These are phyloP conservation scores for Bryum argenteum DNA, from an alignment of 225 moss, liverwort and hornwort genomes.

Conservation along the genomic window DNA sequence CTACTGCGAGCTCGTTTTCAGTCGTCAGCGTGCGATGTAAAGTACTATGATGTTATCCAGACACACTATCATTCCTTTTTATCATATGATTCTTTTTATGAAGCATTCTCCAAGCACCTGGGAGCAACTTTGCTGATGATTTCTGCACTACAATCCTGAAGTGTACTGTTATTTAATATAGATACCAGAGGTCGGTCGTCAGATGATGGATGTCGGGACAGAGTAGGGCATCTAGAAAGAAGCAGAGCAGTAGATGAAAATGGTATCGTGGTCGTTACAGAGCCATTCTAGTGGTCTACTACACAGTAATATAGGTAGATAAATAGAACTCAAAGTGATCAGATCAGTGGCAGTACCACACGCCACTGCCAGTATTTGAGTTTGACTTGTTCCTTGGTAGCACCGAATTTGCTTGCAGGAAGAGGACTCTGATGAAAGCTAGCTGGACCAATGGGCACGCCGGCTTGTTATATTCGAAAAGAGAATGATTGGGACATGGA, in stretches of 20 bases:
- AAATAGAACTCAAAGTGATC: background rate
- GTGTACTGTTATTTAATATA: background rate
- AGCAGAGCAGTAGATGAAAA: background rate
- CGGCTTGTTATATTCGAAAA: slow-evolving; percentile 8
- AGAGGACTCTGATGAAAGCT: slow-evolving; percentile 21
- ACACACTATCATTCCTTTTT: slow-evolving; percentile 18
- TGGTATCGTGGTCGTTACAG: background rate
- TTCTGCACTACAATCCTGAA: background rate
- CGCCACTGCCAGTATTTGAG: background rate
- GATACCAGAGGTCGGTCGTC: background rate
- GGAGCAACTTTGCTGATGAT: background rate
- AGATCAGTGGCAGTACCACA: slow-evolving; percentile 9
- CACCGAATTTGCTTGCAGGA: slow-evolving; percentile 31
- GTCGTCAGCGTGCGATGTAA: background rate
- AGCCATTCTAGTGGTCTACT: background rate
- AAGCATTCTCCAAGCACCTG: background rate
- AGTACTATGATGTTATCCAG: background rate
- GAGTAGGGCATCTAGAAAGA: too few relatives aligned
- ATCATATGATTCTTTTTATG: background rate
- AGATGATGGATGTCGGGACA: too few relatives aligned
- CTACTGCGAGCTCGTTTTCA: background rate
- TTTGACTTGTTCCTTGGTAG: slow-evolving; percentile 31
- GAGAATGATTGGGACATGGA: slow-evolving; percentile 31
- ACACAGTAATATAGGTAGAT: background rate
- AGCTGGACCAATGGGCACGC: slow-evolving; percentile 18